phyloP scores from a whole-genome alignment of 495 filamentous ascomycete genomes.

The Neurospora sublineolata region DNA sequence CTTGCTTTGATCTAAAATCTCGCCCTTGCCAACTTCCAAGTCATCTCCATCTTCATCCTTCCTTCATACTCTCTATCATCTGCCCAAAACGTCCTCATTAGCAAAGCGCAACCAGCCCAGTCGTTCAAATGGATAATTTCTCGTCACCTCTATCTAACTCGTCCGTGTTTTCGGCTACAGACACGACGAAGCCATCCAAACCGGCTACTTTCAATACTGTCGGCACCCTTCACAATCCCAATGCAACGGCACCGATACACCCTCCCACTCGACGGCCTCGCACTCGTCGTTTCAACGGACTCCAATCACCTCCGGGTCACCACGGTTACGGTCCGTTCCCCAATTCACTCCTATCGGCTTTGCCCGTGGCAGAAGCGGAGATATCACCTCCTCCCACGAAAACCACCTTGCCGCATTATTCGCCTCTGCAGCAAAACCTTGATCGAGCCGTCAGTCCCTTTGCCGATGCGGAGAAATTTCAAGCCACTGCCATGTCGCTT shows the following conservation, averaged over 20 bases:
- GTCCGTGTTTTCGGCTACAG: background rate
- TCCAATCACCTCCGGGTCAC: slow-evolving; percentile 12
- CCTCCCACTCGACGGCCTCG: slow-evolving; percentile 35
- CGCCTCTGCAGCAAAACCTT: slow-evolving; percentile 38
- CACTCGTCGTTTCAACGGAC: slow-evolving; percentile 13
- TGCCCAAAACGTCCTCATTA: background rate
- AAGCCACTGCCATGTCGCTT: slow-evolving; percentile 7
- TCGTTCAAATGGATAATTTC: slow-evolving; percentile 6
- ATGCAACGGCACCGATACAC: slow-evolving; percentile 26
- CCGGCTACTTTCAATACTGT: slow-evolving; percentile 34
- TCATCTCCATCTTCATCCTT: background rate
- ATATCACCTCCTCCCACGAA: slow-evolving; percentile 10
- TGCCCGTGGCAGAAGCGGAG: slow-evolving; percentile 10
- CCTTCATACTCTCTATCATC: background rate
- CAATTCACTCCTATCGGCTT: slow-evolving; percentile 10
- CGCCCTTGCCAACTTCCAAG: background rate
- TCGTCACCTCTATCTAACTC: slow-evolving; percentile 2
- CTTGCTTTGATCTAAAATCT: background rate
- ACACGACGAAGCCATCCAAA: background rate
- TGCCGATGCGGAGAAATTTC: background rate
- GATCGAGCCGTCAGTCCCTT: slow-evolving; percentile 32
- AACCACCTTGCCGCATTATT: slow-evolving; percentile 21
- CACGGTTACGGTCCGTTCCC: slow-evolving; percentile 5
- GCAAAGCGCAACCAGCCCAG: slow-evolving; percentile 3
- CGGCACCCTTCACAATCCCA: slow-evolving; percentile 34